Evolutionary conservation across 2,329 filamentous ascomycete species (phyloP), one percentile per base, ranked within the genome.

Genomic region (Claviceps sp.): DNA sequence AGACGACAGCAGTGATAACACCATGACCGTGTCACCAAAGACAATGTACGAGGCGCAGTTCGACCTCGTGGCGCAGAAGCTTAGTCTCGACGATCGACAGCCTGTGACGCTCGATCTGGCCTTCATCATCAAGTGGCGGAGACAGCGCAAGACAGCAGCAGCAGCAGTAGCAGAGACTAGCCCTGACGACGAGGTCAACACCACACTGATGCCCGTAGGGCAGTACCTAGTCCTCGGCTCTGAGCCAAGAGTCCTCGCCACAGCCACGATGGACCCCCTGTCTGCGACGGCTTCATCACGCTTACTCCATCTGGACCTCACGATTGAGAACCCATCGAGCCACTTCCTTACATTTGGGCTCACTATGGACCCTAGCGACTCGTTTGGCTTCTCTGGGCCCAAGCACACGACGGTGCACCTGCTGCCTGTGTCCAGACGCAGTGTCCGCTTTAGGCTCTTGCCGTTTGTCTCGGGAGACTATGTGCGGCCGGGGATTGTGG

Each of bases 321-420:
- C 82, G 3, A 81, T 98, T 52, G 93, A 98, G 68, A 98, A 98
- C 64, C 86, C 90, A 0, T 96, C 91, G 0, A 85, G 83, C 64
- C 93, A 98, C 66, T 94, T 95, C 68, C 78, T 98, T 48, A 95
- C 90, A 0, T 98, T 98, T 68, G 89, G 87, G 34, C 68, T 97
- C 47, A 82, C 76, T 26, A 95, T 98, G 89, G 91, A 98, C 59
- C 86, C 89, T 2, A 91, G 82, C 63, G 88, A 95, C 57, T 80
- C 88, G 50, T 97, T 97, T 67, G 91, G 89, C 0, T 97, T 98
- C 66, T 89, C 87, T 7, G 93, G 93, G 0, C 75, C 87, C 2
- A 97, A 97, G 70, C 77, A 85, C 57, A 83, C 81, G 13, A 85
- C 84, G 1, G 60, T 96, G 50, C 88, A 93, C 61, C 71, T 97